Evolutionary conservation across 768 basidiomycete species (phyloP).

Genomic region (Hygrophoropsis aurantiaca): DNA sequence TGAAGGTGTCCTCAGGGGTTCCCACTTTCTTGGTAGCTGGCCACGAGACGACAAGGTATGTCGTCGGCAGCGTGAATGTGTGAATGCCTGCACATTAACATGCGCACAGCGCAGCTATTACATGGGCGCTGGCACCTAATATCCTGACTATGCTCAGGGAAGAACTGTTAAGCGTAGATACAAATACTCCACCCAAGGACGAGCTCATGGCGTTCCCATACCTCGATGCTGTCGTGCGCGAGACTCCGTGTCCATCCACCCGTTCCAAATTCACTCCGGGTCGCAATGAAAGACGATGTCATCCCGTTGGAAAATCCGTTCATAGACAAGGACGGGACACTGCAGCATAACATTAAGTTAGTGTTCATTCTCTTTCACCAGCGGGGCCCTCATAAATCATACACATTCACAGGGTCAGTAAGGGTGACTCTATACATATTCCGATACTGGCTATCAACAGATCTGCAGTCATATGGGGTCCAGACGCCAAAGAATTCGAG

Average conservation of each 20-base stretch:
- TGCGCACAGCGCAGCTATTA: conserved; percentile 32
- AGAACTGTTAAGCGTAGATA: conserved; percentile 48
- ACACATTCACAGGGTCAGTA: conserved; percentile 25
- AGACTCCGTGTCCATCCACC: conserved; percentile 53
- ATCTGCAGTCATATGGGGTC: conserved; percentile 52
- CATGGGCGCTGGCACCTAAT: conserved; percentile 50
- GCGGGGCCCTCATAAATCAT: not conserved
- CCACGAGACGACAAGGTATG: conserved; percentile 50
- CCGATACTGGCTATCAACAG: conserved; percentile 37
- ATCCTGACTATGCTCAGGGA: conserved; percentile 53
- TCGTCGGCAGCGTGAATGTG: not conserved
- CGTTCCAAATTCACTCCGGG: conserved; percentile 40
- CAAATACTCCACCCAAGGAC: conserved; percentile 63
- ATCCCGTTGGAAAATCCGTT: conserved; percentile 45
- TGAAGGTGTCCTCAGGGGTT: conserved; percentile 37
- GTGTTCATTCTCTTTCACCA: not conserved
- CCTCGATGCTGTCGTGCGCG: conserved; percentile 60
- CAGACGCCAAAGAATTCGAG: conserved; percentile 57
- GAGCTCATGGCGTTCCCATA: conserved; percentile 60
- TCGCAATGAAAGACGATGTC: conserved; percentile 48
- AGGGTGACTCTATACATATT: conserved; percentile 40
- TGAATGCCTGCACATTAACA: not conserved
- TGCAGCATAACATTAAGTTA: conserved; percentile 38
- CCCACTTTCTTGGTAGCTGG: conserved; percentile 57
- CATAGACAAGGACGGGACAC: conserved; percentile 37